Percentiles rank a stretch among this genome's conserved stretches.
These are phyloP conservation scores for Nakazawaea holstii DNA, from an alignment of 805 yeast species.

Conservation along the genomic window DNA sequence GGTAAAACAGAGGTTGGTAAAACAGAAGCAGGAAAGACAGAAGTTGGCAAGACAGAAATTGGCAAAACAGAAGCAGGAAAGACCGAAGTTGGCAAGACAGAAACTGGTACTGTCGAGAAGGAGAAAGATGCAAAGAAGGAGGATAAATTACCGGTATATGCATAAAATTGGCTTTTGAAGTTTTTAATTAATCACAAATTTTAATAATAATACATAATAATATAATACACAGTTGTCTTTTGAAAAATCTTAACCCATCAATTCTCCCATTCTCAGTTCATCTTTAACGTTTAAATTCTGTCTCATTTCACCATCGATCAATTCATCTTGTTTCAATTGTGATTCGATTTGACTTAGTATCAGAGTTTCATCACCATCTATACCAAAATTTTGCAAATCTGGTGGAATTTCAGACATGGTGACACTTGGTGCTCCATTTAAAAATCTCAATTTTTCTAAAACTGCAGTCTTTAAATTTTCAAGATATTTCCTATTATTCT, in stretches of 20 bases:
- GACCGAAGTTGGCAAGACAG: slow-evolving; percentile 7
- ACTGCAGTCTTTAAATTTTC: slow-evolving; percentile 74
- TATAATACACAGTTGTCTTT: not conserved
- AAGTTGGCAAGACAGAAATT: not conserved
- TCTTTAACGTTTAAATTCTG: slow-evolving; percentile 31
- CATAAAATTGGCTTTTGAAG: not conserved
- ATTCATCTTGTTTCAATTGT: slow-evolving; percentile 29
- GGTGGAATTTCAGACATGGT: slow-evolving; percentile 91
- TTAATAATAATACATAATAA: not conserved
- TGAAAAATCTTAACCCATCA: slow-evolving; percentile 12
- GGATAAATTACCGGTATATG: not conserved
- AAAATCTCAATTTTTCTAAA: slow-evolving; percentile 71
- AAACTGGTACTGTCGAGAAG: not conserved
- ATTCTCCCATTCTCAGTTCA: slow-evolving; percentile 29
- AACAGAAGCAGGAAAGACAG: not conserved
- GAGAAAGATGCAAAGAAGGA: not conserved
- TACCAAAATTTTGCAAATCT: slow-evolving; percentile 33
- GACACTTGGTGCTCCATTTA: slow-evolving; percentile 93
- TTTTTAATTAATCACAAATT: not conserved
- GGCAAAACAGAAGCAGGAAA: slow-evolving; percentile 8
- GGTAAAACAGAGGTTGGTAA: slow-evolving; percentile 1
- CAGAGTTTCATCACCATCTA: slow-evolving; percentile 31
- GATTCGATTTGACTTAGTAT: slow-evolving; percentile 28
- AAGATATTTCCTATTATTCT: slow-evolving; percentile 74
- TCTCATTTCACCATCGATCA: slow-evolving; percentile 19